Evolutionary conservation across 441 rosid species (phyloP).

Genomic region (Corymbia calophylla): DNA sequence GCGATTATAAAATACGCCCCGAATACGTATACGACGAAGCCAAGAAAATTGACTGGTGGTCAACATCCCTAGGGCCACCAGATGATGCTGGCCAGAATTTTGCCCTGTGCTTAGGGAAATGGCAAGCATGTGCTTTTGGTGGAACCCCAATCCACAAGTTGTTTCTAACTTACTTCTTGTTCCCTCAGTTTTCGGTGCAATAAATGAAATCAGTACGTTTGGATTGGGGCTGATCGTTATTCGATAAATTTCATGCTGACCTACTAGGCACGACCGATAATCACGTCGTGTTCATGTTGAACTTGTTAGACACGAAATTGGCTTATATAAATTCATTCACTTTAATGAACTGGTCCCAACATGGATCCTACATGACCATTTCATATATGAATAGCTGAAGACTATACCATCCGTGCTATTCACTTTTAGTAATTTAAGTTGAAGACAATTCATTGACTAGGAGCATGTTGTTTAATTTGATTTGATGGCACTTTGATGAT

Average conservation of each 20-base stretch:
- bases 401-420: rapidly evolving
- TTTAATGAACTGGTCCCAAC: background rate
- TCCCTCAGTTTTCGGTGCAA: background rate
- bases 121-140: background rate
- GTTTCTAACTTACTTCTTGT: background rate
- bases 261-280: rapidly evolving
- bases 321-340: background rate
- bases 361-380: too few relatives aligned
- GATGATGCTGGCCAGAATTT: background rate
- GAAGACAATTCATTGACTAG: background rate
- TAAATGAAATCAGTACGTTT: background rate
- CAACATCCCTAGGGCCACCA: background rate
- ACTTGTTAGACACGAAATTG: background rate
- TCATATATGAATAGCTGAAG: background rate
- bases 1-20: background rate
- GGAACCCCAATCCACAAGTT: too few relatives aligned
- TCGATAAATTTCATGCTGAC: background rate
- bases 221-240: background rate
- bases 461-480: background rate
- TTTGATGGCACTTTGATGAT: background rate
- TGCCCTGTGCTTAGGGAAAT: background rate
- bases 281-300: background rate
- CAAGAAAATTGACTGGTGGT: background rate
- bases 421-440: background rate
- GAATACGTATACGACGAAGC: background rate